Evolutionary conservation across 305 asterid genomes (phyloP).

Genomic region (Rubia tinctorum): DNA sequence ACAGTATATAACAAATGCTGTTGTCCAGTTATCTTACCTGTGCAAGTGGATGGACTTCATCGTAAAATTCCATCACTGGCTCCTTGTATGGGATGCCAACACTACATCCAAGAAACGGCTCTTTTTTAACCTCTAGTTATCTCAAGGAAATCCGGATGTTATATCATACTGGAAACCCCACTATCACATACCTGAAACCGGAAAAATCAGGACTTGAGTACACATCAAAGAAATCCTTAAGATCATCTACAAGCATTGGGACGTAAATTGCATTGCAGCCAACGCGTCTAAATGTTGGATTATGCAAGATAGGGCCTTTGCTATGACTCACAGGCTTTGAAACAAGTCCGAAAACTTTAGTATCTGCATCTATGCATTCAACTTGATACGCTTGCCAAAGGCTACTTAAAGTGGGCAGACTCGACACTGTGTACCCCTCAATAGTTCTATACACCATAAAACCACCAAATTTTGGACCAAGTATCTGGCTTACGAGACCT

Average conservation of each 20-base stretch:
- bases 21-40: conserved; percentile 32
- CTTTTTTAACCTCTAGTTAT: not conserved
- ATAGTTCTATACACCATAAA: conserved; percentile 50
- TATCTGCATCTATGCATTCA: conserved; percentile 38
- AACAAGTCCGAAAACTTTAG: conserved; percentile 58
- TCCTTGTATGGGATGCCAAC: conserved; percentile 77
- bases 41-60: conserved; percentile 73
- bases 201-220: conserved; percentile 50
- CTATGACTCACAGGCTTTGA: conserved; percentile 74
- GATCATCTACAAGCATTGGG: conserved; percentile 71
- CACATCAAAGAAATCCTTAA: conserved; percentile 53
- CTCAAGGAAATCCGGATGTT: not conserved
- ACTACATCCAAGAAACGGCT: conserved; percentile 27
- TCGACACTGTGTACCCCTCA: conserved; percentile 41
- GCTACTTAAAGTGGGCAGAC: conserved; percentile 50
- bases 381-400: conserved; percentile 45
- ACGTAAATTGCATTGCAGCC: conserved; percentile 61
- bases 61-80: conserved; percentile 51
- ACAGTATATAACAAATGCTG: not conserved
- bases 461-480: conserved; percentile 57
- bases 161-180: conserved; percentile 14
- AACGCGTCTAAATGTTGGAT: conserved; percentile 56
- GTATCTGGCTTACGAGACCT: conserved; percentile 57
- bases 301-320: conserved; percentile 73
- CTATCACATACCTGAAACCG: conserved; percentile 53